phyloP scores from a whole-genome alignment of 1,284 basidiomycete species.

The Cystobasidium sp. region DNA sequence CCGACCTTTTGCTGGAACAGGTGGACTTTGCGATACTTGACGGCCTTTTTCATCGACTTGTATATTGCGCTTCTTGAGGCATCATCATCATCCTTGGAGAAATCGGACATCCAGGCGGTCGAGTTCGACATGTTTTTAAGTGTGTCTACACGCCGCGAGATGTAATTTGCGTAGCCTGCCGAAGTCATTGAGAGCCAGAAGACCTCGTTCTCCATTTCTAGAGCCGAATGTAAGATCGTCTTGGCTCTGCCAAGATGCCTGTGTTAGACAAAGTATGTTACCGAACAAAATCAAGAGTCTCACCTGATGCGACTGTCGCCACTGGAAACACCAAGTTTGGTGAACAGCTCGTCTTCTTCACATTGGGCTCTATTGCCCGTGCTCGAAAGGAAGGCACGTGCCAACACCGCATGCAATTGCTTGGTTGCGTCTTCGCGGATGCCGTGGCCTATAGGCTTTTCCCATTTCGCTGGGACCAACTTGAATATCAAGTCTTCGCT shows the following conservation, averaged over 20 bases:
- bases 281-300: not conserved
- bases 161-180: slow-evolving; percentile 22
- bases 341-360: slow-evolving; percentile 42
- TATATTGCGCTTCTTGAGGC: not conserved
- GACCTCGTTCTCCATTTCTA: slow-evolving; percentile 44
- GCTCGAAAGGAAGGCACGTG: slow-evolving; percentile 34
- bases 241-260: slow-evolving; percentile 6
- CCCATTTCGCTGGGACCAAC: slow-evolving; percentile 33
- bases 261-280: not conserved
- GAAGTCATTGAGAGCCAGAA: slow-evolving; percentile 44
- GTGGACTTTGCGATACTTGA: slow-evolving; percentile 13
- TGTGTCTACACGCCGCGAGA: not conserved
- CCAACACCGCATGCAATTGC: slow-evolving; percentile 33
- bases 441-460: slow-evolving; percentile 35
- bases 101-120: slow-evolving; percentile 15
- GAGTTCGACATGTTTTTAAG: not conserved
- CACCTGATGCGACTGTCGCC: slow-evolving; percentile 8
- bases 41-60: slow-evolving; percentile 15
- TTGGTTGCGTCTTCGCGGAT: slow-evolving; percentile 38
- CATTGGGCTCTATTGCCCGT: slow-evolving; percentile 9
- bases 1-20: not conserved
- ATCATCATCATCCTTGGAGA: not conserved
- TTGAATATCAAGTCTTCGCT: slow-evolving; percentile 20
- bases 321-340: not conserved
- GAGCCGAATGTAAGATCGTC: slow-evolving; percentile 34